Base-by-base conservation (phyloP, 345 rosid species). In the Sonneratia caseolaris region DNA sequence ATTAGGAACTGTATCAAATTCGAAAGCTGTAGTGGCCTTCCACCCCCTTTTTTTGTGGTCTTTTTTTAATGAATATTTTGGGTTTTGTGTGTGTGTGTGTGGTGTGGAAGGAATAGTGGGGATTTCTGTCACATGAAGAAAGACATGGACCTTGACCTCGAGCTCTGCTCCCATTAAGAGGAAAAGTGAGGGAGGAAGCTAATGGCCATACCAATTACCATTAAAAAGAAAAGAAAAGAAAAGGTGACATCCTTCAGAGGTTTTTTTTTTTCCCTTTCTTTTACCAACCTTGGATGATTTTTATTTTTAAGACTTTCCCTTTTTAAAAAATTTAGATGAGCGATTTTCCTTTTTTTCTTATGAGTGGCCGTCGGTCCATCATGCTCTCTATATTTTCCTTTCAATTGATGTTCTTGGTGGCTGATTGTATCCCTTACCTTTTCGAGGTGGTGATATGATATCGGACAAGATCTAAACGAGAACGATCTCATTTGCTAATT, bases 81-180 rank as follows among this genome's bases (percentile, higher is more conserved):
- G 22, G 7, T 57, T 57, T 9, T n/a, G 3, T 57, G 43, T 40
- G 8, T 57, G 35, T 3, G 2, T 57, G 11, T n/a, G 45, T 1
- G 65, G 65, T 32, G 65, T 27, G 16, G 51, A 53, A 64, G 66
- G 64, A 40, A 38, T 71, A 59, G 66, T 71, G 73, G 51, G 51
- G 64, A n/a, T 70, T 53, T 48, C 10, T 15, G 22, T 70, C 37
- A 70, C 72, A 57, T 71, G 66, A 56, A 56, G 72, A 70, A 42
- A 15, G 49, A 57, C 67, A 24, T 42, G 45, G 45, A 5, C 45
- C 45, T 42, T 40, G 70, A 42, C 84, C 82, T 86, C 82, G 84
- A 84, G 86, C 82, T 73, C 14, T 78, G 90, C 65, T 84, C 84
- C 88, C 86, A 84, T 76, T 75, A 73, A 12, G 53, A 68, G 75